Conservation (phyloP, 768 basidiomycete species). For the Kondoa subrosea region DNA sequence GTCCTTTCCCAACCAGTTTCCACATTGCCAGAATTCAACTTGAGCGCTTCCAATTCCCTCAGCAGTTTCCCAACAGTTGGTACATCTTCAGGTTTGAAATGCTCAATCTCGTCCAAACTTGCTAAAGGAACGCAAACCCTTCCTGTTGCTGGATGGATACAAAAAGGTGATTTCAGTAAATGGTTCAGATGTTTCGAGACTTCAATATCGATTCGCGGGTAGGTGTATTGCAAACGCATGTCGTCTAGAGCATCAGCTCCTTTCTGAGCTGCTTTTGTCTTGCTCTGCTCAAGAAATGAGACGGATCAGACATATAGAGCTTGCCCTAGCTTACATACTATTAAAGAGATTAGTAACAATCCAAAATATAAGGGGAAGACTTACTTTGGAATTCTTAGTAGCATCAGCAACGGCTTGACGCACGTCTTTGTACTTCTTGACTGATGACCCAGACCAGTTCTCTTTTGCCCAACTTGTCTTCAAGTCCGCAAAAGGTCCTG, state of each 20-base stretch:
- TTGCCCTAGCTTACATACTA: not conserved
- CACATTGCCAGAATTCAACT: conserved; percentile 12
- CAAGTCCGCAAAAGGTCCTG: not conserved
- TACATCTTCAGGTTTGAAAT: conserved; percentile 67
- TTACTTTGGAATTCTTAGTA: conserved; percentile 11
- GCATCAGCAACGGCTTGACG: conserved; percentile 8
- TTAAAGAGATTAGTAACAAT: not conserved
- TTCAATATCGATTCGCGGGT: conserved; percentile 89
- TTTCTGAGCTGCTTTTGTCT: conserved; percentile 8
- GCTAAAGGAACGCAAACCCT: conserved; percentile 76
- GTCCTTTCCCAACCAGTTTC: conserved; percentile 64
- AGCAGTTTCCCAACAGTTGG: conserved; percentile 77
- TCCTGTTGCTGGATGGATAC: conserved; percentile 89
- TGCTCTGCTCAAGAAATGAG: not conserved
- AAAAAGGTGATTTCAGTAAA: conserved; percentile 92
- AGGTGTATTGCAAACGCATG: conserved; percentile 79
- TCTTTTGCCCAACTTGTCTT: conserved; percentile 8
- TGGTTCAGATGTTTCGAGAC: conserved; percentile 96
- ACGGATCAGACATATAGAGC: not conserved
- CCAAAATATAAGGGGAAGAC: not conserved
- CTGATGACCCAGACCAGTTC: conserved; percentile 43
- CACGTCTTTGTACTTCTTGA: conserved; percentile 59
- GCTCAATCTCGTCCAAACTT: conserved; percentile 53
- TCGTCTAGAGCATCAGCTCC: conserved; percentile 50
- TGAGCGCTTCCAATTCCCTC: conserved; percentile 48